phyloP scores from a whole-genome alignment of 2,329 filamentous ascomycete species.

The Macrophomina pseudophaseolina region DNA sequence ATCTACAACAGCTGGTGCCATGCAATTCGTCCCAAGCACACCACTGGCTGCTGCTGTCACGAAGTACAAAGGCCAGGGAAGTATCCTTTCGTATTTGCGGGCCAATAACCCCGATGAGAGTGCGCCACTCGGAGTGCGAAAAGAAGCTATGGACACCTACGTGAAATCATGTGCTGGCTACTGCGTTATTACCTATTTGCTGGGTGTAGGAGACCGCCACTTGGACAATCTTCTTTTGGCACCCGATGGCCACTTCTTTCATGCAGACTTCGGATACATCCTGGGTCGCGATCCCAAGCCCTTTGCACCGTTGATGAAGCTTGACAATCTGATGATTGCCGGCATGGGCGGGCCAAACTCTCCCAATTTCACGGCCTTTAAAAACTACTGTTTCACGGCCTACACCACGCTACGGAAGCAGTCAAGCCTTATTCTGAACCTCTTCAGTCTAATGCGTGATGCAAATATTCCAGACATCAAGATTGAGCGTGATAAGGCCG shows the following conservation, averaged over 20 bases:
- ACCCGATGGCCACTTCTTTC: conserved; percentile 93
- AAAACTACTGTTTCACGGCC: conserved; percentile 93
- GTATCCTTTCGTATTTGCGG: conserved; percentile 78
- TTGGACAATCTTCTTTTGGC: conserved; percentile 92
- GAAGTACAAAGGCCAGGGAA: conserved; percentile 71
- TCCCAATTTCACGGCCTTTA: conserved; percentile 85
- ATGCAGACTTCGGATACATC: conserved; percentile 98
- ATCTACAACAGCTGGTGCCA: conserved; percentile 83
- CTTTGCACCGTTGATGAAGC: conserved; percentile 95
- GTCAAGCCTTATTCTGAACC: conserved; percentile 87
- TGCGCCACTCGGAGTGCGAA: conserved; percentile 82
- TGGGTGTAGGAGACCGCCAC: conserved; percentile 94
- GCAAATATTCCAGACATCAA: conserved; percentile 96
- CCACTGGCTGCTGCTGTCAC: conserved; percentile 81
- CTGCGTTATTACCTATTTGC: conserved; percentile 96
- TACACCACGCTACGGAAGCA: conserved; percentile 91
- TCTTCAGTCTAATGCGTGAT: conserved; percentile 97
- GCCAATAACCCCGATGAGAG: conserved; percentile 86
- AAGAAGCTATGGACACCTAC: conserved; percentile 93
- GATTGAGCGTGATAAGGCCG: conserved; percentile 89
- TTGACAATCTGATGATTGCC: conserved; percentile 97
- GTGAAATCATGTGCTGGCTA: conserved; percentile 96
- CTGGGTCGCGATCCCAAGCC: conserved; percentile 96
- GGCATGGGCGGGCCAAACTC: conserved; percentile 89
- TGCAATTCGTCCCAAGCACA: conserved; percentile 90